These are phyloP conservation scores for Debaryomyces robertsiae DNA, from an alignment of 1,139 yeast genomes.

Conservation along the genomic window DNA sequence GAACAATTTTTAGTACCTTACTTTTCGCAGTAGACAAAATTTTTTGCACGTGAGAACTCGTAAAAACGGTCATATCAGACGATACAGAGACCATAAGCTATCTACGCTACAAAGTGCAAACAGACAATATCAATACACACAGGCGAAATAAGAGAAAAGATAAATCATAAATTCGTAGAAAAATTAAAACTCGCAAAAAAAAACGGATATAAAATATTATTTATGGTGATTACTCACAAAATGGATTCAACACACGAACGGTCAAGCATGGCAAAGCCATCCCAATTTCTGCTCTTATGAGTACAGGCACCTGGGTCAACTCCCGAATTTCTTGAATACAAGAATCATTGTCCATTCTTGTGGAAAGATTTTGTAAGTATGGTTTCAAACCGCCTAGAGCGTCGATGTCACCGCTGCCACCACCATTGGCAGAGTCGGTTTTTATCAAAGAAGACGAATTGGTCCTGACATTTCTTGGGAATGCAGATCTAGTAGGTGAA, in stretches of 20 bases:
- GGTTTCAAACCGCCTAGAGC: constrained; percentile 48
- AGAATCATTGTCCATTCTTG: constrained; percentile 63
- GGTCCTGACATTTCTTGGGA: constrained; percentile 29
- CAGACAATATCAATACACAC: not conserved
- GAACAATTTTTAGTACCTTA: not conserved
- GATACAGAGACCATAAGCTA: not conserved
- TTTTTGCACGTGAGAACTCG: constrained; percentile 5
- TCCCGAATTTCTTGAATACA: constrained; percentile 80
- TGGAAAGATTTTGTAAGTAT: constrained; percentile 56
- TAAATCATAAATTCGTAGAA: constrained; percentile 10
- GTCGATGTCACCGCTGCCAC: constrained; percentile 14
- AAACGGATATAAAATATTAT: constrained; percentile 3
- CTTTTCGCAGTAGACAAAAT: constrained; percentile 8
- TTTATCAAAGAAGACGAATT: constrained; percentile 26
- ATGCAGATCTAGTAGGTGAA: constrained; percentile 29
- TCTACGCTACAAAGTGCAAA: too few species aligned
- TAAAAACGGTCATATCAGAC: not conserved
- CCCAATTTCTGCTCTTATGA: constrained; percentile 89
- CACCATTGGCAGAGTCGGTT: constrained; percentile 17
- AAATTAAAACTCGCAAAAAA: constrained; percentile 6
- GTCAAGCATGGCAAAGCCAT: constrained; percentile 95
- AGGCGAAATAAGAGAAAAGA: not conserved
- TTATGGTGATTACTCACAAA: constrained; percentile 24
- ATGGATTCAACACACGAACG: constrained; percentile 92
- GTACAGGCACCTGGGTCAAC: constrained; percentile 76